Conservation (phyloP, 2,329 filamentous ascomycete genomes). For the Colletotrichum trifolii region DNA sequence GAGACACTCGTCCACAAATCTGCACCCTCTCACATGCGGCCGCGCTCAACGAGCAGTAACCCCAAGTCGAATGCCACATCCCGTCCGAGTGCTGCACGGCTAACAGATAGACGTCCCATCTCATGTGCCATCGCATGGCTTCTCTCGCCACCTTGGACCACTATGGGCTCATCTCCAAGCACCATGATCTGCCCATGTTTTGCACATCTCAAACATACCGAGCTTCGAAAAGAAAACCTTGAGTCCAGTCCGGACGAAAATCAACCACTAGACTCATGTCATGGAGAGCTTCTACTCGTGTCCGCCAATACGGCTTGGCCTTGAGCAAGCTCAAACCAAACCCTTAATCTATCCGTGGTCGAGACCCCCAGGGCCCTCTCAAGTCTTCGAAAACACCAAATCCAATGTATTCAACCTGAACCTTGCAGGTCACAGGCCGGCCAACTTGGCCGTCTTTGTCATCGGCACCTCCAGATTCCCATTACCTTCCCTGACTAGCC, state of each 20-base stretch:
- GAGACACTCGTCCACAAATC: constrained; percentile 26
- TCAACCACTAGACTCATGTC: constrained; percentile 16
- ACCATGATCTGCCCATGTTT: constrained; percentile 33
- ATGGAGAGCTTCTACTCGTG: constrained; percentile 7
- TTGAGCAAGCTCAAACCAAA: constrained; percentile 13
- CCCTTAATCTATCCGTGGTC: background rate
- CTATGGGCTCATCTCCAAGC: constrained; percentile 28
- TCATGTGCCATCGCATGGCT: constrained; percentile 29
- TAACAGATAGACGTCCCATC: constrained; percentile 28
- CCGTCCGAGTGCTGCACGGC: constrained; percentile 14
- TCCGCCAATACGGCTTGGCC: background rate
- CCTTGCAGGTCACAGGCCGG: constrained; percentile 3
- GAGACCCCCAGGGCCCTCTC: background rate
- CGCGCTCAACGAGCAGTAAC: constrained; percentile 3
- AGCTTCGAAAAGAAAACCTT: constrained; percentile 30
- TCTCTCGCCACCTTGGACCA: constrained; percentile 28
- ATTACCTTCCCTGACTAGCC: constrained; percentile 5
- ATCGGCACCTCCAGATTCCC: constrained; percentile 1
- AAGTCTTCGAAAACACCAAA: background rate
- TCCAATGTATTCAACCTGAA: background rate
- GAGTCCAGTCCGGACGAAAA: constrained; percentile 19
- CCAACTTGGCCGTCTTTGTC: constrained; percentile 2
- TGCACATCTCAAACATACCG: constrained; percentile 31
- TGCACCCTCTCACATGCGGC: constrained; percentile 11
- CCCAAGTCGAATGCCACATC: constrained; percentile 23